A percentile compares a stretch with the other conserved stretches of the same genome.
These are phyloP conservation scores for Pleurotus platypus DNA, from an alignment of 768 basidiomycete species.

Conservation along the genomic window DNA sequence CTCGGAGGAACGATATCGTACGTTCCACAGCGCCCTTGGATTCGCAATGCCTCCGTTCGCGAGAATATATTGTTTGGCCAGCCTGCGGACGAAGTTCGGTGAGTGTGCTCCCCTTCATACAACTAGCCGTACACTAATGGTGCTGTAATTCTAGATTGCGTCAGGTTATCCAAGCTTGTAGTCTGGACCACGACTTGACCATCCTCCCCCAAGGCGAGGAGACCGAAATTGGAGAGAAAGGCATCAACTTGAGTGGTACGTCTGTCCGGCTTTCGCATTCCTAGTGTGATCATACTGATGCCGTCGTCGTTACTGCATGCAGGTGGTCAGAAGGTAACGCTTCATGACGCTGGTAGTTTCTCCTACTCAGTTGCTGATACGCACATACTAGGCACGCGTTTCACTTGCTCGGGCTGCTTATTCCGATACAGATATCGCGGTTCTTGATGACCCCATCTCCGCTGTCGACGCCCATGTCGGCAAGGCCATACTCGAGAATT, in stretches of 20 bases:
- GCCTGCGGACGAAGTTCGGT: constrained; percentile 55
- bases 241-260: constrained; percentile 60
- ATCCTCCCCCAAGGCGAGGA: constrained; percentile 66
- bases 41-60: constrained; percentile 61
- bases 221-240: constrained; percentile 77
- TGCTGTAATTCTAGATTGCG: constrained; percentile 36
- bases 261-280: constrained; percentile 1
- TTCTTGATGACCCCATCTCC: constrained; percentile 79
- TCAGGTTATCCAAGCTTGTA: constrained; percentile 59
- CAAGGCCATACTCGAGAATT: constrained; percentile 58
- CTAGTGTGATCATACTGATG: background rate
- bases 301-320: background rate
- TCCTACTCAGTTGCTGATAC: too few relatives aligned
- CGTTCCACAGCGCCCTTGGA: constrained; percentile 62
- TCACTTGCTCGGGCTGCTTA: constrained; percentile 77
- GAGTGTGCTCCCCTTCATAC: background rate
- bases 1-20: constrained; percentile 56
- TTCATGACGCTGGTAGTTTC: too few relatives aligned
- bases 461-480: constrained; percentile 79
- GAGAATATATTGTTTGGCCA: constrained; percentile 77
- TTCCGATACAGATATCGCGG: constrained; percentile 64
- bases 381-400: constrained; percentile 49
- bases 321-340: too few relatives aligned
- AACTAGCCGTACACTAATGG: background rate
- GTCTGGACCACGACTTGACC: constrained; percentile 64